phyloP scores from a whole-genome alignment of 2,329 filamentous ascomycete genomes.

The Cordyceps farinosa region DNA sequence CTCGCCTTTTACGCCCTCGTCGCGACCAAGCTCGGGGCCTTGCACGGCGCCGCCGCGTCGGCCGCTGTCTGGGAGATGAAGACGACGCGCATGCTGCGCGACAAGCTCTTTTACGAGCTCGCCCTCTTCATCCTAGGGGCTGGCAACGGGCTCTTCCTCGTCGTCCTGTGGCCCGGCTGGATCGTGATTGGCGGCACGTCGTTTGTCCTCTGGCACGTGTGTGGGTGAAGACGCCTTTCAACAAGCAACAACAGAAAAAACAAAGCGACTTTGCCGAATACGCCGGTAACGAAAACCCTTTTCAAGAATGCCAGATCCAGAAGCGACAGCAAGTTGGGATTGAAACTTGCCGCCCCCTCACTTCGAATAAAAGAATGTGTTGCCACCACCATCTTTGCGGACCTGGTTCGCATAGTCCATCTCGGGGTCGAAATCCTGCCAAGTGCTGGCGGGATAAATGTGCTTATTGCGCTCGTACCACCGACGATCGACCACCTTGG shows the following conservation, averaged over 20 bases:
- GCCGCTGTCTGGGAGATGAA: slow-evolving; percentile 38
- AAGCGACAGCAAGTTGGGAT: neutral
- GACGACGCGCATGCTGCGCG: slow-evolving; percentile 35
- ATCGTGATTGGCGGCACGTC: slow-evolving; percentile 40
- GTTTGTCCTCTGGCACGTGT: slow-evolving; percentile 33
- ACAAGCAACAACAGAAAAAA: slow-evolving; percentile 7
- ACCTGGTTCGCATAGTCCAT: slow-evolving; percentile 77
- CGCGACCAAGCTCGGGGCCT: slow-evolving; percentile 29
- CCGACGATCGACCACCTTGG: slow-evolving; percentile 90
- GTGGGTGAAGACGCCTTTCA: slow-evolving; percentile 27
- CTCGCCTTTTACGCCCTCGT: slow-evolving; percentile 27
- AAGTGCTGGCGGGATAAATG: slow-evolving; percentile 92
- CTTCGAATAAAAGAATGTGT: slow-evolving; percentile 81
- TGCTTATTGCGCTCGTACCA: slow-evolving; percentile 99
- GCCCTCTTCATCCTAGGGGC: slow-evolving; percentile 49
- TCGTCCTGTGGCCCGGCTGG: slow-evolving; percentile 59
- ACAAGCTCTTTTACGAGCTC: slow-evolving; percentile 50
- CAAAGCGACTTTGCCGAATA: neutral
- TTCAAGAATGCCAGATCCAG: neutral
- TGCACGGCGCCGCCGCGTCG: slow-evolving; percentile 29
- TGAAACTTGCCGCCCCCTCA: slow-evolving; percentile 23
- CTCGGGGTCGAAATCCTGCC: slow-evolving; percentile 91
- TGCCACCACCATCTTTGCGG: slow-evolving; percentile 80
- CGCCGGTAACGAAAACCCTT: too few species aligned
- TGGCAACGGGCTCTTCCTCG: slow-evolving; percentile 45